Evolutionary conservation across 495 filamentous ascomycete species (phyloP).

Genomic region (Daldinia vernicosa): DNA sequence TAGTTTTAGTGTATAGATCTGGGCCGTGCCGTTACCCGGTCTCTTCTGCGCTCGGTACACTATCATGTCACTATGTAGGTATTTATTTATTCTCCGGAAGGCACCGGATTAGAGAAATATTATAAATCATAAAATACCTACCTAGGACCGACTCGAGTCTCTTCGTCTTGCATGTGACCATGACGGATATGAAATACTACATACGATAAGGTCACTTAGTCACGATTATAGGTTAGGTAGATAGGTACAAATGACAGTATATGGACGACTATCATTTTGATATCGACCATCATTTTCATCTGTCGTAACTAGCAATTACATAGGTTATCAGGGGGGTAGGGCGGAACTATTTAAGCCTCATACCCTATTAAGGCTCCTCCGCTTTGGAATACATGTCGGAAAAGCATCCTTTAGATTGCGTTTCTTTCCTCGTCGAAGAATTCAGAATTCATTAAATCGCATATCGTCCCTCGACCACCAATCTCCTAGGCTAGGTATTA

Average conservation of each 20-base stretch:
- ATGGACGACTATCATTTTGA: constrained; percentile 6
- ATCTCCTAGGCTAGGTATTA: constrained; percentile 7
- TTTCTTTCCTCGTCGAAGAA: constrained; percentile 19
- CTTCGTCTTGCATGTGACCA: constrained; percentile 18
- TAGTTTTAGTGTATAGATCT: constrained; percentile 14
- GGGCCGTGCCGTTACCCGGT: constrained; percentile 32
- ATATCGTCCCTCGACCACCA: constrained; percentile 5
- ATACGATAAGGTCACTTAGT: not conserved
- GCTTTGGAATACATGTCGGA: constrained; percentile 24
- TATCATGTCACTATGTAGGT: not conserved
- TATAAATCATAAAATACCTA: constrained; percentile 26
- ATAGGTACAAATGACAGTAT: not conserved
- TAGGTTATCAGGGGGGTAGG: constrained; percentile 8
- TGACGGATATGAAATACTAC: constrained; percentile 4
- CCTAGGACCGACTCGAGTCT: not conserved
- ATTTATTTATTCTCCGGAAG: constrained; percentile 2
- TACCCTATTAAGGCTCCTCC: constrained; percentile 21
- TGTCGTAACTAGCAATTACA: constrained; percentile 27
- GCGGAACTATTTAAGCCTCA: constrained; percentile 6
- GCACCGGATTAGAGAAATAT: not conserved
- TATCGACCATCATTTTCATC: constrained; percentile 17
- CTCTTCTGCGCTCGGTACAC: not conserved
- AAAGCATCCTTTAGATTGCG: constrained; percentile 17
- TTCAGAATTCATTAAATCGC: constrained; percentile 16
- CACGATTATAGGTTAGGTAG: not conserved